Conservation (phyloP, 139 green algal species). For the Desmodesmus armatus region DNA sequence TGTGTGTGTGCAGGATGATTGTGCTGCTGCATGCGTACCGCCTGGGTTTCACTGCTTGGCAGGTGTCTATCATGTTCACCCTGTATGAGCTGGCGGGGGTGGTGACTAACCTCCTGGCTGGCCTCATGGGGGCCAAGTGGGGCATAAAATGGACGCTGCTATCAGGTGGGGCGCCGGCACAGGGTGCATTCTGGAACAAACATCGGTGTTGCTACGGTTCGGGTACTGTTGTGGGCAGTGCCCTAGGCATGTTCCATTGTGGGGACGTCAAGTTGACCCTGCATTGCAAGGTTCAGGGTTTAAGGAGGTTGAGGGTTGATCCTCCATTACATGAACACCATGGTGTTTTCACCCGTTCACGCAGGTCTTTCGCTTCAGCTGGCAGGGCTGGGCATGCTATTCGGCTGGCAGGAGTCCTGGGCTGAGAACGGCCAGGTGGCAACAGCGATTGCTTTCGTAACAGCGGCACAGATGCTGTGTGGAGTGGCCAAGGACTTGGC, state of each 20-base stretch:
- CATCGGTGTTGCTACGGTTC: no score
- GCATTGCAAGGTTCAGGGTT: no score
- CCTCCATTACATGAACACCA: no score
- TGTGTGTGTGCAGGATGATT: conserved; percentile 74
- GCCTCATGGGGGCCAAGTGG: conserved; percentile 78
- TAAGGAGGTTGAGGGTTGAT: no score
- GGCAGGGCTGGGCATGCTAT: conserved; percentile 67
- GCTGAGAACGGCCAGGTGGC: conserved; percentile 7
- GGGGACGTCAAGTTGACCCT: no score
- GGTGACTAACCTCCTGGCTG: conserved; percentile 84
- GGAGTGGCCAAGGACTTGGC: conserved; percentile 91
- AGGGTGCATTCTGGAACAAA: no score
- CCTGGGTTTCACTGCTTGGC: conserved; percentile 73
- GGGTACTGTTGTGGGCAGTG: no score
- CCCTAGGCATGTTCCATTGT: no score
- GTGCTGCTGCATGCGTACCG: conserved; percentile 90
- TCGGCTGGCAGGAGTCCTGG: conserved; percentile 80
- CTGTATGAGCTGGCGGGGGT: conserved; percentile 88
- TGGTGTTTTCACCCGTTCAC: no score
- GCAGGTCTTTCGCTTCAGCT: conserved; percentile 36
- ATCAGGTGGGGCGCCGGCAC: conserved; percentile 48
- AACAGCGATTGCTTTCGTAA: conserved; percentile 38
- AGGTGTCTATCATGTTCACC: conserved; percentile 81
- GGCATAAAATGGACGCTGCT: conserved; percentile 88
- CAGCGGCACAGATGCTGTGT: conserved; percentile 74